Percentiles rank a stretch among this genome's conserved stretches.
phyloP scores from a whole-genome alignment of 208 protist genomes.

The Naegleria gruberi region DNA sequence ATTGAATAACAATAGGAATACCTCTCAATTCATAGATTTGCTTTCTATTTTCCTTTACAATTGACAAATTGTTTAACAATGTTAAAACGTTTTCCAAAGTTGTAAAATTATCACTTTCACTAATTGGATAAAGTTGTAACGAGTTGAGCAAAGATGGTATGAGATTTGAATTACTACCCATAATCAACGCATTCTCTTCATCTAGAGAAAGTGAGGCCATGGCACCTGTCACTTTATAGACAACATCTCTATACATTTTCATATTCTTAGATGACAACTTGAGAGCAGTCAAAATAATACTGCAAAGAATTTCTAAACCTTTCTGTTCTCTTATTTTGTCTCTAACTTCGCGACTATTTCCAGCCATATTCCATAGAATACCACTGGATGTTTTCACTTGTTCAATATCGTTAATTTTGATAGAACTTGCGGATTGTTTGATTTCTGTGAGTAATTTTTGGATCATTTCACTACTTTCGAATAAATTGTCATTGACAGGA shows the following conservation, averaged over 20 bases:
- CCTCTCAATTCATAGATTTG: neutral
- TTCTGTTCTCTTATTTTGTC: neutral
- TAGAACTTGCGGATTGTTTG: neutral
- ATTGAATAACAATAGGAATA: neutral
- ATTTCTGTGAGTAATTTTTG: neutral
- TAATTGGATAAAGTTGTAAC: neutral
- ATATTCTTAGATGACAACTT: neutral
- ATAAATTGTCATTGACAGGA: neutral
- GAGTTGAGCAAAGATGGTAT: neutral
- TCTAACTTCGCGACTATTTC: neutral
- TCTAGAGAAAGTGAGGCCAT: neutral
- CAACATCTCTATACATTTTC: neutral
- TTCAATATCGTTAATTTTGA: neutral
- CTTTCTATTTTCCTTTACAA: neutral
- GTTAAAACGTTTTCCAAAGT: neutral
- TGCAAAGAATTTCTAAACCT: neutral
- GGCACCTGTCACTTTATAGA: neutral
- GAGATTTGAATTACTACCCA: neutral
- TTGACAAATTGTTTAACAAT: neutral
- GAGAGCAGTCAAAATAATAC: neutral
- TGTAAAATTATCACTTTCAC: neutral
- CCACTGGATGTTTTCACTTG: neutral
- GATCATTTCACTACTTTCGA: neutral
- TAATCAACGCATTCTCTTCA: neutral
- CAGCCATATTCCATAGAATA: constrained; percentile 15